Base-by-base conservation (phyloP, 805 yeast species). In the Metschnikowia peoriensis region DNA sequence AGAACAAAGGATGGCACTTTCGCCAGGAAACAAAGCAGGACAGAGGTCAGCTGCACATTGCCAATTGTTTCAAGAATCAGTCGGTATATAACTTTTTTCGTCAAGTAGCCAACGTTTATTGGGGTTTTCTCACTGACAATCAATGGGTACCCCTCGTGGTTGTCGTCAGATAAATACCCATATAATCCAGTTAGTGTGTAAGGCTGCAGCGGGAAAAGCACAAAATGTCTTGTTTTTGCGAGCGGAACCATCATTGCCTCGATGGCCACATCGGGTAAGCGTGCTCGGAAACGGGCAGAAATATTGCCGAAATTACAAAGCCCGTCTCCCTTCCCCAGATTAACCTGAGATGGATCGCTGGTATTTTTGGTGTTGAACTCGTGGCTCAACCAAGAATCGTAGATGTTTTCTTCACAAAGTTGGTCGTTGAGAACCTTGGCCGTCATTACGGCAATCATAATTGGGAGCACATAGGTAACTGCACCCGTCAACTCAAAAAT, bases 401-500 rank as follows among this genome's bases (percentile, higher is more conserved):
- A 88, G 46, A 88, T 82, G 45, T 88, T 86, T 40, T 76, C 76
- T 47, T 75, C 77, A 17, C 79, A 71, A 41, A 86, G 67, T 48
- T 81, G 73, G 62, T 89, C 94, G 57, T 82, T 85, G n/a, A 84
- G 77, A 68, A 88, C 79, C 61, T 88, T 84, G 45, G 92, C 82
- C 8, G 84, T 76, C 75, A 90, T 80, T 2, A 89, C 96, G 0
- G 92, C 86, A 12, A 84, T 72, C 97, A 89, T 89, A 32, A 89
- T 86, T 0, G 97, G 97, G 42, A 89, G 72, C 1, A 89, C 90
- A 62, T 89, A 89, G 0, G 88, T 80, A 46, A 90, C 76, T 0
- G 96, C 97, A 28, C 96, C 97, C 0, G 96, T 88, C 39, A 89
- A 71, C 66, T 89, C 97, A 66, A 88, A 87, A 56, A 89, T 75